Base-by-base conservation (phyloP, 1,284 basidiomycete genomes). In the Cutaneotrichosporon dermatis region DNA sequence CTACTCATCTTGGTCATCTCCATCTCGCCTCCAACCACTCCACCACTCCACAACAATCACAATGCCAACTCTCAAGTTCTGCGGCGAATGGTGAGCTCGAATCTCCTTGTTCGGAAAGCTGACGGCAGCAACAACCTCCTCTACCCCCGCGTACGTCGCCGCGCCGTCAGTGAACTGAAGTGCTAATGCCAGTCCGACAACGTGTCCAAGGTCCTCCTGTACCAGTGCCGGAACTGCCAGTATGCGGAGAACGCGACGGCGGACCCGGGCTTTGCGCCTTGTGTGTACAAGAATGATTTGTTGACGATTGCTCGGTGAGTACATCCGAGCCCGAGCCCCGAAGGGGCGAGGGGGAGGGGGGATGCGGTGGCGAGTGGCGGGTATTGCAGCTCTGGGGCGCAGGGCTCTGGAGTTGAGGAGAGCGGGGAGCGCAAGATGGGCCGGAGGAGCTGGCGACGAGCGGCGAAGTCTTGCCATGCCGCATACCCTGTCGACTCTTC, bases 221-320 rank as follows among this genome's bases (percentile, higher is more conserved):
- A 93, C 70, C 89, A 88, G 4, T 99, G 95, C 78, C 85, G 93
- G 51, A 97, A 96, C 75, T 99, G 95, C 79, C 79, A 83, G 13
- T 94, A 90, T 76, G 87, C 90, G 64, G 91, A 96, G 77, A 85
- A 88, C 67, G 88, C 88, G 12, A 44, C 56, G 4, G 45, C 67
- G 25, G 69, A 73, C 43, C 59, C 62, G 10, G 86, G 88, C 25
- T 91, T 92, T 77, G 88, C 88, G 69, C 88, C 90, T 67, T 74
- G 76, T 53, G 93, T 98, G 9, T 99, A 95, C 76, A 82, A 87
- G 71, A 96, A 99, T 65, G 95, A 98, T 80, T 79, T 98, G 79
- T 81, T 97, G 72, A 95, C 90, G 0, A 88, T 95, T 34, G 92
- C 88, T 68, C 93, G 91, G 93, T 95, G 76, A 72, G 88, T 83